phyloP scores from a whole-genome alignment of 169 alveolate genomes.

The Cryptosporidium viatorum region DNA sequence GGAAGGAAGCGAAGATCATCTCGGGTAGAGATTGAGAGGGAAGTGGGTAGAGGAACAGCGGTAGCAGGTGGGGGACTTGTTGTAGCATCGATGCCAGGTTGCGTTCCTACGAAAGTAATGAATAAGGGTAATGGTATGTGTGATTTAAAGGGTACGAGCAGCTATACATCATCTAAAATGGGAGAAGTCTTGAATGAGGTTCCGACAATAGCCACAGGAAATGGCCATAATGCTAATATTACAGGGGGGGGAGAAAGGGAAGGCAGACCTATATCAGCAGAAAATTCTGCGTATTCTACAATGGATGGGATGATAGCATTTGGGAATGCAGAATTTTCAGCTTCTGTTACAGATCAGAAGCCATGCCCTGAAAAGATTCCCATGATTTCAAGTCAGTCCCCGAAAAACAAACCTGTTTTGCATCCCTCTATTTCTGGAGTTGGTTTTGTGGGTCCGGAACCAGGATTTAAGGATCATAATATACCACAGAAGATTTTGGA shows the following conservation, averaged over 20 bases:
- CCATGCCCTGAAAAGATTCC: background rate
- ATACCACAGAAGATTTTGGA: background rate
- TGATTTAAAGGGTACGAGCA: background rate
- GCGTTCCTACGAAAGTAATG: constrained; percentile 1
- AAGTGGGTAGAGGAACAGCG: background rate
- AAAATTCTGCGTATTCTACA: constrained; percentile 15
- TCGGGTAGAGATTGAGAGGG: background rate
- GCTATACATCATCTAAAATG: background rate
- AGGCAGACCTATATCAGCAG: background rate
- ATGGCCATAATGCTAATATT: background rate
- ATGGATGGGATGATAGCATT: constrained; percentile 63
- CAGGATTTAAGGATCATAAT: background rate
- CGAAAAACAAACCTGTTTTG: background rate
- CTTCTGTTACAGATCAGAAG: constrained; percentile 6
- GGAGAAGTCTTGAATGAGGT: background rate
- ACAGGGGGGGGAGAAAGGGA: background rate
- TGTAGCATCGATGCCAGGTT: background rate
- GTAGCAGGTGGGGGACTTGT: too few relatives aligned
- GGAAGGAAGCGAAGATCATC: constrained; percentile 28
- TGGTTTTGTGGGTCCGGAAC: background rate
- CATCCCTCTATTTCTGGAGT: constrained; percentile 22
- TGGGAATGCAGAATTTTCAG: constrained; percentile 48
- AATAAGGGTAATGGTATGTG: background rate
- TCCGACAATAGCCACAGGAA: background rate
- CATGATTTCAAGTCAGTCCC: background rate